Conservation (phyloP, 345 rosid species). For the Dimocarpus longan region DNA sequence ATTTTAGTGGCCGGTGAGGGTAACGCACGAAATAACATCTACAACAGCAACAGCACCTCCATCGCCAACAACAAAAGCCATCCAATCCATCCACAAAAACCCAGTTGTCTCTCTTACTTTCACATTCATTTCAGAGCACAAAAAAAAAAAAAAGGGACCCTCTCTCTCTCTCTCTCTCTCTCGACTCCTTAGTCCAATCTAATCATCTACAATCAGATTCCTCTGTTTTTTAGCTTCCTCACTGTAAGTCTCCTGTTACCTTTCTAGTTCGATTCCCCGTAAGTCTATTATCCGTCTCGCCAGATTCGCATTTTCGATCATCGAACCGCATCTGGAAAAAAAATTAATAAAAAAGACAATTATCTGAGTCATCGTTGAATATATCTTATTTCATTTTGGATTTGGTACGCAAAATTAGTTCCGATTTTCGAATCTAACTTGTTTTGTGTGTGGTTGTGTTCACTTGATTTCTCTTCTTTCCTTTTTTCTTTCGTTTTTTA, state of each 20-base stretch:
- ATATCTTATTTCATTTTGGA: background rate
- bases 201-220: constrained; percentile 6
- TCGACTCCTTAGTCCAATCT: background rate
- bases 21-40: background rate
- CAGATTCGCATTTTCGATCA: background rate
- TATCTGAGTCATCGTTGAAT: background rate
- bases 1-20: constrained; percentile 5
- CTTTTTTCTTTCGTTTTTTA: background rate
- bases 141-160: background rate
- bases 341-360: background rate
- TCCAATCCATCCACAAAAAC: background rate
- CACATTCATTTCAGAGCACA: background rate
- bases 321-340: background rate
- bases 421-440: background rate
- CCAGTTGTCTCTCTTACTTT: background rate
- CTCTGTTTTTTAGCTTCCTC: constrained; percentile 8
- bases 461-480: background rate
- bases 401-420: background rate
- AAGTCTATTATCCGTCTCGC: background rate
- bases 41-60: constrained; percentile 5
- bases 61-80: constrained; percentile 15
- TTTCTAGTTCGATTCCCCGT: background rate
- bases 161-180: background rate
- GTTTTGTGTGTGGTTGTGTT: background rate
- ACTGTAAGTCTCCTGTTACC: constrained; percentile 14